phyloP scores from a whole-genome alignment of 371 early-diverging fungal species.

The Apophysomyces trapeziformis region DNA sequence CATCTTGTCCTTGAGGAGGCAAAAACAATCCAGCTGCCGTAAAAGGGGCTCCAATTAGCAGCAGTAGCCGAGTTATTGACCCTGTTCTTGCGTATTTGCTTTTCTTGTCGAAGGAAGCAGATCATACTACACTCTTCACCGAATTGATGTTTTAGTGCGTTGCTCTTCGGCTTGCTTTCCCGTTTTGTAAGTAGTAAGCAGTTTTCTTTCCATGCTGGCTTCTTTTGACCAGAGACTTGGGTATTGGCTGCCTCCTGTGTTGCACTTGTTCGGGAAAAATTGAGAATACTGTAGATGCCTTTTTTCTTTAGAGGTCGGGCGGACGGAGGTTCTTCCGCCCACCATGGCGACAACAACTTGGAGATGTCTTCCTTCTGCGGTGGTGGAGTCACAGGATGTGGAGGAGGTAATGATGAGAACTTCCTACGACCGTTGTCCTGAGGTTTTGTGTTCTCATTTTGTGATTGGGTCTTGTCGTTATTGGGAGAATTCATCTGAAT shows the following conservation, averaged over 20 bases:
- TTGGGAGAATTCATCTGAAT: background rate
- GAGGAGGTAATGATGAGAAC: background rate
- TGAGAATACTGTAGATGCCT: background rate
- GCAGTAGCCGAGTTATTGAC: background rate
- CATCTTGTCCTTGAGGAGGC: slow-evolving; percentile 4
- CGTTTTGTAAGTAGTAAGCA: background rate
- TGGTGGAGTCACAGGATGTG: background rate
- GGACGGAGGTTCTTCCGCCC: slow-evolving; percentile 8
- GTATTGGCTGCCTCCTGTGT: background rate
- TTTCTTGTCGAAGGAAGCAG: slow-evolving; percentile 2
- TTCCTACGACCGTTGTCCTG: background rate
- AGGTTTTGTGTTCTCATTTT: background rate
- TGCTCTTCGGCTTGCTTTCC: background rate
- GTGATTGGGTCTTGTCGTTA: background rate
- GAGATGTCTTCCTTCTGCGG: background rate
- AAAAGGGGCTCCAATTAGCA: background rate
- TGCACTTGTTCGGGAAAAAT: background rate
- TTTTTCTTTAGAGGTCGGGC: slow-evolving; percentile 9
- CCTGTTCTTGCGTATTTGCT: background rate
- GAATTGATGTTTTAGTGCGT: slow-evolving; percentile 1
- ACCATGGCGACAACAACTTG: background rate
- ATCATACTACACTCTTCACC: slow-evolving; percentile 9
- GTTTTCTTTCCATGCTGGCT: background rate
- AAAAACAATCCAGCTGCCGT: slow-evolving; percentile 5
- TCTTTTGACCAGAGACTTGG: background rate